These are phyloP conservation scores for Conticribra weissflogii DNA, from an alignment of 108 stramenopile genomes.

Conservation along the genomic window DNA sequence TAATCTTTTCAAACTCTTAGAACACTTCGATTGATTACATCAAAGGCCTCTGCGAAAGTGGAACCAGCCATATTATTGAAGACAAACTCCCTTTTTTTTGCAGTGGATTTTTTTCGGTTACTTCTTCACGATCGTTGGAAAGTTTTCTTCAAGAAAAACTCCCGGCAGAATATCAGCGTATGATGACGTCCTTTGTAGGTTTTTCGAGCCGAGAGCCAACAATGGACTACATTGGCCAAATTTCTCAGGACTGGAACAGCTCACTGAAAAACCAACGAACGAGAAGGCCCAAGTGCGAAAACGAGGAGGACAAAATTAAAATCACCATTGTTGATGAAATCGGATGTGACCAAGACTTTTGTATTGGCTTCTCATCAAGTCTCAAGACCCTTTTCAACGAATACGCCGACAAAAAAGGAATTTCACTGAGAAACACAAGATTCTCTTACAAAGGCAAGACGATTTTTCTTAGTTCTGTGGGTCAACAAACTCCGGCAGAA, in stretches of 20 bases:
- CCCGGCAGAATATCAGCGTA: slow-evolving; percentile 5
- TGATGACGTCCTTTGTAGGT: background rate
- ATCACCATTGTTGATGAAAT: background rate
- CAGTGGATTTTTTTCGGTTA: background rate
- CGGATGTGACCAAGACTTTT: background rate
- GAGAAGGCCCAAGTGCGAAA: background rate
- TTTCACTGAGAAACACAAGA: background rate
- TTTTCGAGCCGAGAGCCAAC: background rate
- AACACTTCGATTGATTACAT: background rate
- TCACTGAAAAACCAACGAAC: background rate
- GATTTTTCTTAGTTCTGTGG: slow-evolving; percentile 3
- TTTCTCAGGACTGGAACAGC: slow-evolving; percentile 3
- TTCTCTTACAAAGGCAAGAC: slow-evolving; percentile 10
- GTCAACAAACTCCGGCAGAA: slow-evolving; percentile 1
- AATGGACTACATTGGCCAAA: background rate
- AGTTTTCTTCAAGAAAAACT: background rate
- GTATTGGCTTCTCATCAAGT: background rate
- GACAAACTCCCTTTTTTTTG: background rate
- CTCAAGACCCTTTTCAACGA: slow-evolving; percentile 15
- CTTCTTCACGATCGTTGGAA: background rate
- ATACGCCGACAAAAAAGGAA: slow-evolving; percentile 7
- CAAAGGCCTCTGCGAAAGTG: background rate
- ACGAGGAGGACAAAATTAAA: background rate
- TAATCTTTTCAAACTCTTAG: background rate
- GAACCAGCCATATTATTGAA: background rate